These are phyloP conservation scores for Letharia columbiana DNA, from an alignment of 495 filamentous ascomycete species.

Conservation along the genomic window DNA sequence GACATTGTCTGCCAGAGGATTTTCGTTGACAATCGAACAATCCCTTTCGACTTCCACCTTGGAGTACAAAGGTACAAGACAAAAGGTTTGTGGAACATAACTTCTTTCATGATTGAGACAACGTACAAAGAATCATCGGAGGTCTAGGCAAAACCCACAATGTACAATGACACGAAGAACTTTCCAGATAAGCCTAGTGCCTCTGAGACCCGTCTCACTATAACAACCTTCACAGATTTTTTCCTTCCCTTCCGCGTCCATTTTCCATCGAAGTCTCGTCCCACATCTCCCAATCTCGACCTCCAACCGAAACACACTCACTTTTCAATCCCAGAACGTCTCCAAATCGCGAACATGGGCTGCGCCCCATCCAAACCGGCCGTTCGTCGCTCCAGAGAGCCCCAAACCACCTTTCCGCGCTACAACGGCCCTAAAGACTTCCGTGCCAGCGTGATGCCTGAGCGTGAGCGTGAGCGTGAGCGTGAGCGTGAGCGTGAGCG, in stretches of 20 bases:
- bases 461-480: neutral
- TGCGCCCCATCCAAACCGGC: neutral
- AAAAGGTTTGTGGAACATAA: neutral
- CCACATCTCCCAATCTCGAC: neutral
- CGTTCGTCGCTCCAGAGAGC: neutral
- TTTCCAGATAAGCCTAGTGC: neutral
- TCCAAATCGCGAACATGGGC: neutral
- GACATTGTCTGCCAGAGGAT: neutral
- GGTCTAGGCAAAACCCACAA: fast-evolving
- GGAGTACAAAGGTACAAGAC: neutral
- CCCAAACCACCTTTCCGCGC: too few species aligned
- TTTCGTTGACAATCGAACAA: neutral
- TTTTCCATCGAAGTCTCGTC: neutral
- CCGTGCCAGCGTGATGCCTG: neutral
- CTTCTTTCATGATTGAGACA: neutral
- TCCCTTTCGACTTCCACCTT: neutral
- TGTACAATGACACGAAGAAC: neutral
- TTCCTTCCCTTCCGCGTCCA: neutral
- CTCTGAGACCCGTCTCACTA: neutral
- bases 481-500: neutral
- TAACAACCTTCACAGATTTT: neutral
- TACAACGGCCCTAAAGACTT: neutral
- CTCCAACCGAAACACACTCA: neutral
- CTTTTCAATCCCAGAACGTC: neutral
- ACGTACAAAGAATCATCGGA: neutral